phyloP scores from a whole-genome alignment of 352 stramenopile genomes.

The Phytophthora idaei region DNA sequence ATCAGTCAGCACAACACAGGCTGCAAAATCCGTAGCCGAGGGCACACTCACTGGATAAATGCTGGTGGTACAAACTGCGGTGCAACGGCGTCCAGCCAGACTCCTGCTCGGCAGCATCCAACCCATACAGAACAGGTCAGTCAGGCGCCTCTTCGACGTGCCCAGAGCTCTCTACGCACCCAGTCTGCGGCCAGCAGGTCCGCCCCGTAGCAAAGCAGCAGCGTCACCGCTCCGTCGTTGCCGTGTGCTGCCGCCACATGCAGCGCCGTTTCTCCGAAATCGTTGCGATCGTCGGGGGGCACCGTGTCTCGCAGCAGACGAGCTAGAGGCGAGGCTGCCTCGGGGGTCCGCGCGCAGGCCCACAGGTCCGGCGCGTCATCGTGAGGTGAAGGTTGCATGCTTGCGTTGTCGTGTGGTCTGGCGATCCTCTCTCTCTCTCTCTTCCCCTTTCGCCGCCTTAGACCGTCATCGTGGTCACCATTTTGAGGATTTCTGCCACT shows the following conservation, averaged over 20 bases:
- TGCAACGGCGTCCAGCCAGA: conserved; percentile 85
- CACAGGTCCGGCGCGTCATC: conserved; percentile 32
- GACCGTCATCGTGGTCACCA: conserved; percentile 21
- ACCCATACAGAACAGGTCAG: conserved; percentile 17
- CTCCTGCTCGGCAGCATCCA: conserved; percentile 48
- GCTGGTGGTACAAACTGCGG: conserved; percentile 70
- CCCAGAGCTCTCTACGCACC: conserved; percentile 45
- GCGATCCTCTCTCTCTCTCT: conserved; percentile 6
- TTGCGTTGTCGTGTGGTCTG: conserved; percentile 8
- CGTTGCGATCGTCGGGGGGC: conserved; percentile 66
- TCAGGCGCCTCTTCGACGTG: conserved; percentile 1
- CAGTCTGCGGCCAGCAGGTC: conserved; percentile 58
- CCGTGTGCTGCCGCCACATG: conserved; percentile 68
- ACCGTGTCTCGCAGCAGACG: conserved; percentile 32
- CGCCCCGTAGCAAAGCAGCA: conserved; percentile 65
- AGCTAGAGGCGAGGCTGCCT: conserved; percentile 17
- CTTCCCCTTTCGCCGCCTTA: conserved; percentile 11
- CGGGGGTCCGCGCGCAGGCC: conserved; percentile 21
- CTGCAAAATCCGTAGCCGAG: neutral
- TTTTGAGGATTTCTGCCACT: conserved; percentile 25
- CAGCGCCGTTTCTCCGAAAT: conserved; percentile 75
- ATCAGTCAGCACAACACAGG: conserved; percentile 14
- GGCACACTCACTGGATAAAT: conserved; percentile 65
- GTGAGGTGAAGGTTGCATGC: conserved; percentile 16
- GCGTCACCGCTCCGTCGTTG: conserved; percentile 52